A percentile compares a stretch with the other conserved stretches of the same genome.
Conservation (phyloP, 2,329 filamentous ascomycete species). For the Penicillium brasilianum region DNA sequence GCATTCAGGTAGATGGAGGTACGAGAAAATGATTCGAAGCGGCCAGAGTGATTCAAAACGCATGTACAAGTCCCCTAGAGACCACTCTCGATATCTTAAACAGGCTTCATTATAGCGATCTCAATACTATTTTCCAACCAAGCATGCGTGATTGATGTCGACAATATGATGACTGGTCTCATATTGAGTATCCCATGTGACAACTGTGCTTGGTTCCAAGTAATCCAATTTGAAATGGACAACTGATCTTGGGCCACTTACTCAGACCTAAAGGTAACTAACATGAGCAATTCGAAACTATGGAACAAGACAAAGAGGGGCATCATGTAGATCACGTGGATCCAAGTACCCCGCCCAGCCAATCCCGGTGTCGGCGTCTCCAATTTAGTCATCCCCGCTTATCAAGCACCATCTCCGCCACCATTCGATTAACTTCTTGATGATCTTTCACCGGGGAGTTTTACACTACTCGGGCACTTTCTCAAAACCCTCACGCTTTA, state of each 20-base stretch:
- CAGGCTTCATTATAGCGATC: no score
- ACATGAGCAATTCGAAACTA: not conserved
- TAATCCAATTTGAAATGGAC: no score
- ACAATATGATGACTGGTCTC: no score
- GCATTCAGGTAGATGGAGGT: no score
- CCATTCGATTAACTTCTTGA: conserved; percentile 11
- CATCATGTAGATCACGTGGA: conserved; percentile 1
- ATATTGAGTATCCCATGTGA: no score
- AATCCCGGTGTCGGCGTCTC: conserved; percentile 27
- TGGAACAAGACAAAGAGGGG: not conserved
- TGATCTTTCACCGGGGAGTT: not conserved
- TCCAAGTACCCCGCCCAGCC: conserved; percentile 11
- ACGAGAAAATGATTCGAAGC: no score
- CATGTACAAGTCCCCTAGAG: no score
- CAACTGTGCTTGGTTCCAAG: no score
- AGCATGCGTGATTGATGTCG: no score
- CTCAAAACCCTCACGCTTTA: not conserved
- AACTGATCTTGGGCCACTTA: not conserved
- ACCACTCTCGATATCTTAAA: no score
- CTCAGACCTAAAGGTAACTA: not conserved
- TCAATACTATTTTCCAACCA: no score
- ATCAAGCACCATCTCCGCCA: conserved; percentile 41
- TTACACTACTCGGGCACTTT: not conserved
- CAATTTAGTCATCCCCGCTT: conserved; percentile 41
- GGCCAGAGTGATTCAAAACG: no score